Percentiles rank a stretch among this genome's conserved stretches.
Evolutionary conservation across 2,329 filamentous ascomycete genomes (phyloP).

Genomic region (Bipolaris cookei): DNA sequence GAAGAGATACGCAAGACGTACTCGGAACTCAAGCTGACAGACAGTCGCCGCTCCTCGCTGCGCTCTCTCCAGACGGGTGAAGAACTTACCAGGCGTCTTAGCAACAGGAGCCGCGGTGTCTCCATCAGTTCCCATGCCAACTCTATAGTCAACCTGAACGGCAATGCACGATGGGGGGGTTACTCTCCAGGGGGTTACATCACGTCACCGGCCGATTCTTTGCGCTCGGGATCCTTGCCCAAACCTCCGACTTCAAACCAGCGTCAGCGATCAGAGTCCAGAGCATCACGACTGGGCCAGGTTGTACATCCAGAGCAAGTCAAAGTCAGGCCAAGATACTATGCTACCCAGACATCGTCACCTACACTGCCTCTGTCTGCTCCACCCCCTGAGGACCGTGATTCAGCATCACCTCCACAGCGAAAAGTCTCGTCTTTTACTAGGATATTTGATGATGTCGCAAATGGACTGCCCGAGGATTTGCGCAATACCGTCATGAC

Average conservation of each 20-base stretch:
- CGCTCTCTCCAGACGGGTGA: constrained; percentile 54
- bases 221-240: constrained; percentile 58
- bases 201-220: constrained; percentile 69
- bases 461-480: constrained; percentile 43
- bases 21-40: constrained; percentile 71
- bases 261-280: constrained; percentile 50
- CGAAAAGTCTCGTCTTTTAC: constrained; percentile 48
- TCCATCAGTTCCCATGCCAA: constrained; percentile 54
- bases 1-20: constrained; percentile 78
- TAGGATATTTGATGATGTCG: constrained; percentile 46
- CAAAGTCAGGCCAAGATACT: constrained; percentile 22
- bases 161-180: constrained; percentile 69
- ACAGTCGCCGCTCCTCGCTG: constrained; percentile 70
- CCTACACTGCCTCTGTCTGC: constrained; percentile 13
- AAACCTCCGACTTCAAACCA: constrained; percentile 41
- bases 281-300: constrained; percentile 51
- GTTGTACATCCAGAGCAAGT: constrained; percentile 49
- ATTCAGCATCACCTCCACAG: constrained; percentile 15
- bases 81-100: constrained; percentile 32
- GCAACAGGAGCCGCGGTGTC: constrained; percentile 48
- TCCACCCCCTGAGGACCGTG: neutral
- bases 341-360: constrained; percentile 23
- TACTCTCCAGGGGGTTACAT: constrained; percentile 73
- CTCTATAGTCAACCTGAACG: constrained; percentile 75
- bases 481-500: constrained; percentile 31